These are phyloP conservation scores for Ceraceosorus guamensis DNA, from an alignment of 1,284 basidiomycete species.

Conservation along the genomic window DNA sequence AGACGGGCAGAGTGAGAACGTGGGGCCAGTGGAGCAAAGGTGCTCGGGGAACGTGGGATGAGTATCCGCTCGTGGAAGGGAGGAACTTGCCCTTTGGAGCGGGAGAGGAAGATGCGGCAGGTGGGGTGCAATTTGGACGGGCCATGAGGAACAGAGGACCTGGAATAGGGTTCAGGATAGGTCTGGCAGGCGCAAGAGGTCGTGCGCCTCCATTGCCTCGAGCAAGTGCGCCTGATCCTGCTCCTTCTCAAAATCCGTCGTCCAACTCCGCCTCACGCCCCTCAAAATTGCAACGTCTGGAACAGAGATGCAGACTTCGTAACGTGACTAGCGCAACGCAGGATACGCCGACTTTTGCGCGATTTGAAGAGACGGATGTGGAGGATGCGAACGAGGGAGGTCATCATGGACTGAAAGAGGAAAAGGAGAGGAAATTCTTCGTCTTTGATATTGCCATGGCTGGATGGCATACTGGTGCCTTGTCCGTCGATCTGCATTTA, in stretches of 20 bases:
- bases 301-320: too few relatives aligned
- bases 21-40: conserved; percentile 5
- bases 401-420: neutral
- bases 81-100: too few relatives aligned
- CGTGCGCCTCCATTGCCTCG: neutral
- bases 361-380: neutral
- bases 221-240: too few relatives aligned
- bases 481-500: conserved; percentile 2
- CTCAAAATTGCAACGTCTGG: too few relatives aligned
- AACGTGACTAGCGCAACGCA: neutral
- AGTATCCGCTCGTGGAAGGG: neutral
- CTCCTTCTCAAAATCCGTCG: neutral
- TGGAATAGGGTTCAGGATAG: neutral
- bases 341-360: neutral
- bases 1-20: conserved; percentile 1
- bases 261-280: neutral
- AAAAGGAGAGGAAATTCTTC: conserved; percentile 1
- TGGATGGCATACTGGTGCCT: conserved; percentile 8
- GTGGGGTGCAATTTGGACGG: too few relatives aligned
- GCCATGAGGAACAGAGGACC: neutral
- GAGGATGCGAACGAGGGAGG: neutral
- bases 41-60: conserved; percentile 6
- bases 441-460: conserved; percentile 9
- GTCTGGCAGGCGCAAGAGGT: neutral
- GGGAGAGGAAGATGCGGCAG: too few relatives aligned